phyloP scores from a whole-genome alignment of 306 rosid genomes.

The Vigna unguiculata region DNA sequence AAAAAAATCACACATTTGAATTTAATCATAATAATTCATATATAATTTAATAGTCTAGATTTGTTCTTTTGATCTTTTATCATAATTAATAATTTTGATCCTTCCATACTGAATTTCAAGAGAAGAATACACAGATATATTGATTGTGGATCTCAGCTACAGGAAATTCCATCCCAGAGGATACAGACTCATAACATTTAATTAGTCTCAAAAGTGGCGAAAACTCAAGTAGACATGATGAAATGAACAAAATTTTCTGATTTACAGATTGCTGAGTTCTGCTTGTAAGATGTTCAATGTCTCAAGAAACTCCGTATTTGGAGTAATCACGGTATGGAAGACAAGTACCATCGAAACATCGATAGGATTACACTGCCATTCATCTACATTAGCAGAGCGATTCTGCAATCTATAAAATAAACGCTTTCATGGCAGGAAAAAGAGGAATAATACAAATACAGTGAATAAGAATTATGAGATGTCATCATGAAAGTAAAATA shows the following conservation, averaged over 20 bases:
- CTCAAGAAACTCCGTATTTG: constrained; percentile 4
- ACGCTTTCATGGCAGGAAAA: constrained; percentile 13
- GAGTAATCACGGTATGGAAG: neutral
- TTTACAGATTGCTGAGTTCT: constrained; percentile 35
- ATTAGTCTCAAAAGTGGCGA: neutral
- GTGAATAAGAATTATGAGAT: neutral
- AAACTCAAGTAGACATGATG: constrained; percentile 25
- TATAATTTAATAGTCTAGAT: too few relatives aligned
- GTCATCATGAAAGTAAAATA: constrained; percentile 65
- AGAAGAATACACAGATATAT: too few relatives aligned
- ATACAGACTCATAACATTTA: too few relatives aligned
- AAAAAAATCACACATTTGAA: too few relatives aligned
- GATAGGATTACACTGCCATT: constrained; percentile 18
- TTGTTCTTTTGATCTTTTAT: too few relatives aligned
- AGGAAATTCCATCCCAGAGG: too few relatives aligned
- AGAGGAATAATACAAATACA: constrained; percentile 1
- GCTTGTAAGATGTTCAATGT: constrained; percentile 16
- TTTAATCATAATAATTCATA: too few relatives aligned
- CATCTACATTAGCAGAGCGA: constrained; percentile 15
- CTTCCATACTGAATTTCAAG: too few relatives aligned
- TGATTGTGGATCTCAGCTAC: too few relatives aligned
- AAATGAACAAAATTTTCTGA: constrained; percentile 53
- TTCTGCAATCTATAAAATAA: neutral
- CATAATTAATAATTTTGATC: too few relatives aligned
- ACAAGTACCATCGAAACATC: neutral